phyloP scores from a whole-genome alignment of 2,329 filamentous ascomycete genomes.

The Cercospora citrullina region DNA sequence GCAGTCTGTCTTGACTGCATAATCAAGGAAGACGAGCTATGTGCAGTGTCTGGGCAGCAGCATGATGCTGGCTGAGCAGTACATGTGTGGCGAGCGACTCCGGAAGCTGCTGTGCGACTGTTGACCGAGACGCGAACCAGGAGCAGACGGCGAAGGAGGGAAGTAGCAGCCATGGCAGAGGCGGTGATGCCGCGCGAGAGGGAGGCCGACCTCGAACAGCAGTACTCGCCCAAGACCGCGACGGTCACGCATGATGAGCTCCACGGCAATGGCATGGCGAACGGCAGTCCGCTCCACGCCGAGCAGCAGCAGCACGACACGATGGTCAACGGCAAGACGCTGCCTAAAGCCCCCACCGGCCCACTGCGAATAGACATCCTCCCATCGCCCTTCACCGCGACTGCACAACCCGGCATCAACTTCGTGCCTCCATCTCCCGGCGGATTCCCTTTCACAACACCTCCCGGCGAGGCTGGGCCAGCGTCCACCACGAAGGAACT shows the following conservation, averaged over 20 bases:
- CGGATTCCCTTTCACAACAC: slow-evolving; percentile 28
- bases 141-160: not conserved
- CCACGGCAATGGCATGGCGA: not conserved
- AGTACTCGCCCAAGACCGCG: not conserved
- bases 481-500: slow-evolving; percentile 27
- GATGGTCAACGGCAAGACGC: slow-evolving; percentile 15
- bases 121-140: not conserved
- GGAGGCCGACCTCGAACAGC: not conserved
- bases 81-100: not conserved
- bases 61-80: not conserved
- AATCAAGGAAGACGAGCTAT: slow-evolving; percentile 3
- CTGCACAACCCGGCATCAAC: slow-evolving; percentile 12
- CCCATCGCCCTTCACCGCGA: not conserved
- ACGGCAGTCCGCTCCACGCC: not conserved
- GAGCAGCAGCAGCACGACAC: slow-evolving; percentile 2
- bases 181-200: not conserved
- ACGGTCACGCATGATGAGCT: not conserved
- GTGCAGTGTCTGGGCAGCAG: not conserved
- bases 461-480: slow-evolving; percentile 25
- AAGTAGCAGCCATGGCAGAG: slow-evolving; percentile 4
- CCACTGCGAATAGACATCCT: slow-evolving; percentile 8
- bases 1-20: slow-evolving; percentile 1
- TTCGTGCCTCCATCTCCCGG: slow-evolving; percentile 23
- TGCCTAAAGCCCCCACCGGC: slow-evolving; percentile 14
- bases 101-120: not conserved